Evolutionary conservation across 2,329 filamentous ascomycete species (phyloP).

Genomic region (Penicillium capsulatum): DNA sequence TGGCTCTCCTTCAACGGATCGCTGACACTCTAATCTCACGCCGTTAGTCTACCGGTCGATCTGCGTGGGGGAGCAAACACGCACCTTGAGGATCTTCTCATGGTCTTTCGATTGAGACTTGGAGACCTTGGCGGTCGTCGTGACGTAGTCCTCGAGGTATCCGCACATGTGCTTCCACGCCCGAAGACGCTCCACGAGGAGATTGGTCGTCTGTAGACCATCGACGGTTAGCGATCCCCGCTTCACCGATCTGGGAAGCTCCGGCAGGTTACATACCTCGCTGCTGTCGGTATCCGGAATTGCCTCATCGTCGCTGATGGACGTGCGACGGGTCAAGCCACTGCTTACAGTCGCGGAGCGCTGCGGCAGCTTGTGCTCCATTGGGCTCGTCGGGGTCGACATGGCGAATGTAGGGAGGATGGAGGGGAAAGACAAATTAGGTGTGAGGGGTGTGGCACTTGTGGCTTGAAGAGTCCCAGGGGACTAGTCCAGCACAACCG

Average conservation of each 20-base stretch:
- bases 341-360: slow-evolving; percentile 35
- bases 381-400: slow-evolving; percentile 28
- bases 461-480: neutral
- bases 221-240: slow-evolving; percentile 1
- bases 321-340: slow-evolving; percentile 30
- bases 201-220: slow-evolving; percentile 59
- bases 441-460: too few relatives aligned
- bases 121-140: slow-evolving; percentile 79
- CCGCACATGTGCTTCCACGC: slow-evolving; percentile 95
- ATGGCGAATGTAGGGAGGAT: slow-evolving; percentile 14
- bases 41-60: neutral
- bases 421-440: neutral
- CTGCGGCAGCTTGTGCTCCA: slow-evolving; percentile 30
- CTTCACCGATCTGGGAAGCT: too few relatives aligned
- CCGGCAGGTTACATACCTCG: slow-evolving; percentile 40
- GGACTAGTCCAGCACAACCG: too few relatives aligned
- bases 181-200: slow-evolving; percentile 81
- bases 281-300: slow-evolving; percentile 42
- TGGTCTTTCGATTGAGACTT: slow-evolving; percentile 87
- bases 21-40: slow-evolving; percentile 63
- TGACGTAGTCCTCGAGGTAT: slow-evolving; percentile 87
- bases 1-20: slow-evolving; percentile 82
- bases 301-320: slow-evolving; percentile 40
- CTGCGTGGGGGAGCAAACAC: neutral
- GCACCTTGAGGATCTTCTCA: slow-evolving; percentile 83